These are phyloP conservation scores for Emericellopsis atlantica DNA, from an alignment of 2,329 filamentous ascomycete species.

Conservation along the genomic window DNA sequence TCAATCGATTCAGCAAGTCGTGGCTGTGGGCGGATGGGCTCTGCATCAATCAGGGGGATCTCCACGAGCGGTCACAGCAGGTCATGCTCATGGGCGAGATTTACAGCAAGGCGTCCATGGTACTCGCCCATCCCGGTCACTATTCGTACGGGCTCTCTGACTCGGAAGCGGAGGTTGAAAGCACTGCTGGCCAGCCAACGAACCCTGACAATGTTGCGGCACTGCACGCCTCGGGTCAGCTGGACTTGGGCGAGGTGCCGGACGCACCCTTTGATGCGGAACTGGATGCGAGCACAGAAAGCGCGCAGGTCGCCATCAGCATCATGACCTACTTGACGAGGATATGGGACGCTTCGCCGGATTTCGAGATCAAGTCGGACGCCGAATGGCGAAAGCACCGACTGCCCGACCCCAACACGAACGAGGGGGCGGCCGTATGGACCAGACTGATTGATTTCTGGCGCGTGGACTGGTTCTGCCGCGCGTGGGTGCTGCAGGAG, in stretches of 20 bases:
- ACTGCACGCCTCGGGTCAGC: background rate
- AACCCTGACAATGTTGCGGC: background rate
- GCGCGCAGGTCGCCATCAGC: background rate
- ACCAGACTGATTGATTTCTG: background rate
- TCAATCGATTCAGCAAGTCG: background rate
- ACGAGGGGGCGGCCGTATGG: background rate
- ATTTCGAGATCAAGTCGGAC: background rate
- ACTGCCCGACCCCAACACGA: background rate
- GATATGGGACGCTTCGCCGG: background rate
- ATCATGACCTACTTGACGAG: background rate
- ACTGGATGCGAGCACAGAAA: background rate
- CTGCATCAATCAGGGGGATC: conserved; percentile 10
- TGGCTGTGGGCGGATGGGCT: conserved; percentile 10
- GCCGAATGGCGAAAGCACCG: background rate
- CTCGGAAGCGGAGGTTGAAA: background rate
- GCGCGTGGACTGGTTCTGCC: background rate
- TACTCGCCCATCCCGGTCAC: background rate
- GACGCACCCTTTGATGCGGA: background rate
- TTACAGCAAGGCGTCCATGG: conserved; percentile 6
- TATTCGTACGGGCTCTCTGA: background rate
- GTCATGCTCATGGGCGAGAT: conserved; percentile 10
- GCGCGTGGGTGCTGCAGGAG: conserved; percentile 1
- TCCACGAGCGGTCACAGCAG: conserved; percentile 7
- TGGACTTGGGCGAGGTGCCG: background rate
- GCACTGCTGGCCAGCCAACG: too few species aligned